Conservation (phyloP, 768 basidiomycete species). For the Mycena venus region DNA sequence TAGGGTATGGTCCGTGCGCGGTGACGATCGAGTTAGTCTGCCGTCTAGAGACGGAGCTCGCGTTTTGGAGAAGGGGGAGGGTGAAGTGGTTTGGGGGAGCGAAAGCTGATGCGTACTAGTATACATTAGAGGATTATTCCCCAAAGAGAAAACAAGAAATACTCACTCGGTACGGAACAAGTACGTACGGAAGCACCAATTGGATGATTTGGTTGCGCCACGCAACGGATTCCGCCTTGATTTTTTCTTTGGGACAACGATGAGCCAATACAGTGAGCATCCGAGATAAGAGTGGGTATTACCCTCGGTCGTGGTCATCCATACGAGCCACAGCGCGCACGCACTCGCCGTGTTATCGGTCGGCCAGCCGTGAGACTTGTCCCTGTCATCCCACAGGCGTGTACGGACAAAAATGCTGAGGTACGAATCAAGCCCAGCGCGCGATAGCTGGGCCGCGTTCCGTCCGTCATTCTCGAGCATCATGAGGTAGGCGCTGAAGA, state of each 20-base stretch:
- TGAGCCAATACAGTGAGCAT: neutral
- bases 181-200: constrained; percentile 58
- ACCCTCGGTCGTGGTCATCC: constrained; percentile 71
- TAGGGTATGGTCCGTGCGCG: constrained; percentile 62
- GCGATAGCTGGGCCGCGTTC: constrained; percentile 69
- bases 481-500: constrained; percentile 68
- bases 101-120: constrained; percentile 67
- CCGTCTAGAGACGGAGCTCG: constrained; percentile 16
- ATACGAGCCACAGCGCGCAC: constrained; percentile 73
- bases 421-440: constrained; percentile 62
- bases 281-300: neutral
- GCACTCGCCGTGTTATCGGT: constrained; percentile 61
- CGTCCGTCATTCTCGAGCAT: constrained; percentile 77
- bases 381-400: constrained; percentile 58
- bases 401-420: constrained; percentile 59
- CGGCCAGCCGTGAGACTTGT: constrained; percentile 66
- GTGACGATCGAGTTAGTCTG: constrained; percentile 44
- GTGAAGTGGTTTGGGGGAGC: constrained; percentile 74
- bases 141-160: neutral
- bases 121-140: neutral
- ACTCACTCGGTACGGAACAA: constrained; percentile 64
- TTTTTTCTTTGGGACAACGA: constrained; percentile 35
- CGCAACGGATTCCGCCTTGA: constrained; percentile 44
- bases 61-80: constrained; percentile 62
- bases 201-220: constrained; percentile 46